Conservation (phyloP, 1,284 basidiomycete species). For the Naganishia albida region DNA sequence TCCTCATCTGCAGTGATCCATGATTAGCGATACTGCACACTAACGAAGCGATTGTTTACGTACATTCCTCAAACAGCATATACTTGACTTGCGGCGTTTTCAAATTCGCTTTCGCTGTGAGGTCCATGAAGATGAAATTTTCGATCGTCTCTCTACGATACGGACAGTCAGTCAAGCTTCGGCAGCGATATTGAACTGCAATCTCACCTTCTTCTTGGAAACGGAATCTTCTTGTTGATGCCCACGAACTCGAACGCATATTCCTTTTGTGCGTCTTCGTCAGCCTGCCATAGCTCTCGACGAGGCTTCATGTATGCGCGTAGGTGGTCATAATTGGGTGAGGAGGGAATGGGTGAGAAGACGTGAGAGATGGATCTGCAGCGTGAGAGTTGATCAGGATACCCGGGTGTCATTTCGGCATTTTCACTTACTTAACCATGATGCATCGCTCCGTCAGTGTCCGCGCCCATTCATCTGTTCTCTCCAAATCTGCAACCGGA, state of each 20-base stretch:
- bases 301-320: constrained; percentile 45
- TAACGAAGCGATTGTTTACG: constrained; percentile 39
- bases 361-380: constrained; percentile 73
- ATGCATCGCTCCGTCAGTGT: constrained; percentile 77
- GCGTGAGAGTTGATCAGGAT: constrained; percentile 12
- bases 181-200: background rate
- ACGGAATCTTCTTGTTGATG: constrained; percentile 49
- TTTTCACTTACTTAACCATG: constrained; percentile 68
- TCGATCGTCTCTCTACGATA: constrained; percentile 65
- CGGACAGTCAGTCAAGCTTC: background rate
- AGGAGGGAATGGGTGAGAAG: constrained; percentile 68
- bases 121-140: constrained; percentile 80
- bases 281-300: constrained; percentile 62
- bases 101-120: constrained; percentile 80
- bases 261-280: constrained; percentile 61
- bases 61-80: constrained; percentile 88
- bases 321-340: constrained; percentile 65
- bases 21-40: background rate
- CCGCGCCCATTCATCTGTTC: constrained; percentile 70
- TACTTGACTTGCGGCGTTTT: constrained; percentile 76
- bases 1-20: constrained; percentile 57
- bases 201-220: constrained; percentile 18
- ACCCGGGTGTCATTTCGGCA: background rate
- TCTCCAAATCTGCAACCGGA: constrained; percentile 71
- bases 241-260: constrained; percentile 80